These are phyloP conservation scores for Fraxinus pennsylvanica DNA, from an alignment of 257 asterid species.

Conservation along the genomic window DNA sequence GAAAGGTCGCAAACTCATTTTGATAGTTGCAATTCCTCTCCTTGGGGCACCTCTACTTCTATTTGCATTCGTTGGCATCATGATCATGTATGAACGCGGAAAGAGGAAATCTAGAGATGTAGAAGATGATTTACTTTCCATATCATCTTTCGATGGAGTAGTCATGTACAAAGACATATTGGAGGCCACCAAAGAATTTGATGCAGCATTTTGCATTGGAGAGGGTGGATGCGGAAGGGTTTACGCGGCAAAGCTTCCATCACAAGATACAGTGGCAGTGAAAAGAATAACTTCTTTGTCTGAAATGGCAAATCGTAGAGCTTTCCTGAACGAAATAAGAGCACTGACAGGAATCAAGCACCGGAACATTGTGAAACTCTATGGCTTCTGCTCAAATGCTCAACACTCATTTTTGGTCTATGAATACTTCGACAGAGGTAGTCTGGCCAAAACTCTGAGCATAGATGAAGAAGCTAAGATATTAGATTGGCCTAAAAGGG, in stretches of 20 bases:
- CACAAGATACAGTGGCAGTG: not conserved
- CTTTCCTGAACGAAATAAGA: not conserved
- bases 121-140: not conserved
- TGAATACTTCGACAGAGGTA: not conserved
- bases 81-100: not conserved
- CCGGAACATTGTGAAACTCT: not conserved
- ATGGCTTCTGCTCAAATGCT: not conserved
- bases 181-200: too few species aligned
- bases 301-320: not conserved
- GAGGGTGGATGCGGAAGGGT: not conserved
- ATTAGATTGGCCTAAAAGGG: not conserved
- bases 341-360: slow-evolving; percentile 6
- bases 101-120: not conserved
- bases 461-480: not conserved
- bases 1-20: not conserved
- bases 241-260: not conserved
- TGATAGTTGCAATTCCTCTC: not conserved
- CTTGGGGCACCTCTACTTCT: not conserved
- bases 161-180: not conserved
- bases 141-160: not conserved
- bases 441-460: not conserved
- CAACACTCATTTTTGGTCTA: not conserved
- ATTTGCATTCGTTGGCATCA: not conserved
- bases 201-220: too few species aligned
- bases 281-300: slow-evolving; percentile 5